Conservation (phyloP, 2,329 filamentous ascomycete genomes). For the Sclerotinia spermophila region DNA sequence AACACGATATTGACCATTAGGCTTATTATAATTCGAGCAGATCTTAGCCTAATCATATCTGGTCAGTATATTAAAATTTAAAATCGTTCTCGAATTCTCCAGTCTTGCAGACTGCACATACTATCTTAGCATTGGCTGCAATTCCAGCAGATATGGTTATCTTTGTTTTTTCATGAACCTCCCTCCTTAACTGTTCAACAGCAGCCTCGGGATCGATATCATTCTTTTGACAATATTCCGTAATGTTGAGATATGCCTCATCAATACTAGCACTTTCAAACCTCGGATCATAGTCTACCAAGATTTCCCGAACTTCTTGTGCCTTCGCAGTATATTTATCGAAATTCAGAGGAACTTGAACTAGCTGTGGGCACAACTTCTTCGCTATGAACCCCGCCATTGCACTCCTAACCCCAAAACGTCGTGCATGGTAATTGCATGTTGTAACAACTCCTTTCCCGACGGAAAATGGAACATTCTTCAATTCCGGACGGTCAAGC, state of each 20-base stretch:
- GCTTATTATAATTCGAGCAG: conserved; percentile 92
- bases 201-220: conserved; percentile 66
- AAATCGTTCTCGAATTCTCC: neutral
- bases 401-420: conserved; percentile 85
- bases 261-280: conserved; percentile 95
- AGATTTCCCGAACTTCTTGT: conserved; percentile 74
- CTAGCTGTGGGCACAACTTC: conserved; percentile 83
- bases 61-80: neutral
- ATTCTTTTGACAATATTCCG: conserved; percentile 72
- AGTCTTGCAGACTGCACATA: conserved; percentile 1
- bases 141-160: conserved; percentile 94
- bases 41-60: conserved; percentile 65
- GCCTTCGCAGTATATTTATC: conserved; percentile 90
- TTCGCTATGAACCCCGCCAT: conserved; percentile 97
- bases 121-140: conserved; percentile 81
- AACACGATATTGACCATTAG: conserved; percentile 84
- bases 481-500: conserved; percentile 77
- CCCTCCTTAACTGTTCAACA: conserved; percentile 71
- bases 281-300: conserved; percentile 81
- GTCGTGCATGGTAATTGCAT: conserved; percentile 84
- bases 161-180: conserved; percentile 71
- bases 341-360: conserved; percentile 81
- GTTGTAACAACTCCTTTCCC: conserved; percentile 65
- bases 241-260: conserved; percentile 95
- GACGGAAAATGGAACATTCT: conserved; percentile 84